A percentile compares a stretch with the other conserved stretches of the same genome.
These are phyloP conservation scores for Penicillium sp. DNA, from an alignment of 2,329 filamentous ascomycete species.

Conservation along the genomic window DNA sequence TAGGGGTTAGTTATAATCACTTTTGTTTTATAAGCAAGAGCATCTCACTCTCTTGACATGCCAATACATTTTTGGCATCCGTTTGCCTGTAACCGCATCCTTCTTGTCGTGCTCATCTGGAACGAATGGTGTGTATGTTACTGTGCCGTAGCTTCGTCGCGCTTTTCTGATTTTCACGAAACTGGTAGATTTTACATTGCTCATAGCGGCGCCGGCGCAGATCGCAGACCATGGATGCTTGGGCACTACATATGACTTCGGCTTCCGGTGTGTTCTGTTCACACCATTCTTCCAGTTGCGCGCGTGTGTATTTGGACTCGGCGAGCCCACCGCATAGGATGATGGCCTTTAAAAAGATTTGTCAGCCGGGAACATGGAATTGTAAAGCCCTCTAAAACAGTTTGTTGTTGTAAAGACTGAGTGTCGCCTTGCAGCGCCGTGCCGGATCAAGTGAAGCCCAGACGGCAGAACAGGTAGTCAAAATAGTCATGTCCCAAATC, in stretches of 20 bases:
- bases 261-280: neutral
- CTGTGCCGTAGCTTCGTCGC: slow-evolving; percentile 6
- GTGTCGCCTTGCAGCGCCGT: neutral
- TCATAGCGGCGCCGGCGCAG: slow-evolving; percentile 6
- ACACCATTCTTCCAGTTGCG: neutral
- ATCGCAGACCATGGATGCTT: slow-evolving; percentile 9
- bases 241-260: slow-evolving; percentile 6
- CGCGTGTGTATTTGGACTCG: neutral
- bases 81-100: neutral
- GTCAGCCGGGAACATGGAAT: neutral
- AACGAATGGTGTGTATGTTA: neutral
- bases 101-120: neutral
- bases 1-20: neutral
- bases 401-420: neutral
- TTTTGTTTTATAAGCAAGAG: neutral
- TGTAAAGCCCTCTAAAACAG: neutral
- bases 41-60: slow-evolving; percentile 8
- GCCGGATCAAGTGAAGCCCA: too few species aligned
- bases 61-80: slow-evolving; percentile 11
- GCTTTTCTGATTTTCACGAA: neutral
- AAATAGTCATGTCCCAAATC: too few species aligned
- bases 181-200: neutral
- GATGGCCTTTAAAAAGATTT: neutral
- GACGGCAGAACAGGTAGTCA: too few species aligned
- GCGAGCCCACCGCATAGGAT: slow-evolving; percentile 12